Conservation (phyloP, 1,139 yeast species). For the Suhomyces wounanorum region DNA sequence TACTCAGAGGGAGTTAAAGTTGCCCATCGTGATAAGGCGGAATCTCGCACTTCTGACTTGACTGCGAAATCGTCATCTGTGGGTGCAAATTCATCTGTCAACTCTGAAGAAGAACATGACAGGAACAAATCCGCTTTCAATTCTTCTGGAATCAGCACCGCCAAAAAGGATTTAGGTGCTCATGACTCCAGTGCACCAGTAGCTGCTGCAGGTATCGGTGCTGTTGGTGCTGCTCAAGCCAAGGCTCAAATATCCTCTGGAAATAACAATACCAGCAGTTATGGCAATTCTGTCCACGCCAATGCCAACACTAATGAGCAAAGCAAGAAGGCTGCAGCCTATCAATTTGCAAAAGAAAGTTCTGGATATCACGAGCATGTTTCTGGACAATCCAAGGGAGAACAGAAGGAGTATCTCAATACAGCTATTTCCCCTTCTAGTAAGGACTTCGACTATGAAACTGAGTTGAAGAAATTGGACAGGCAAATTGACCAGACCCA, state of each 20-base stretch:
- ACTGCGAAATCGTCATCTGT: constrained; percentile 3
- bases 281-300: neutral
- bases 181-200: constrained; percentile 6
- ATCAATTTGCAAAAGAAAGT: constrained; percentile 3
- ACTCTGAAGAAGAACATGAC: constrained; percentile 29
- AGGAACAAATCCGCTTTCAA: constrained; percentile 37
- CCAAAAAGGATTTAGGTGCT: constrained; percentile 15
- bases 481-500: constrained; percentile 28
- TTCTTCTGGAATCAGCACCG: constrained; percentile 25
- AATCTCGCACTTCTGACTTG: constrained; percentile 6
- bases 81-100: constrained; percentile 13
- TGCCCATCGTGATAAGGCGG: constrained; percentile 15
- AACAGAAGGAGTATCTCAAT: constrained; percentile 8
- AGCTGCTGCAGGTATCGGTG: constrained; percentile 12
- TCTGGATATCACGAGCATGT: neutral
- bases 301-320: neutral
- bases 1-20: constrained; percentile 22
- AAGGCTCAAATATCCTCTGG: neutral
- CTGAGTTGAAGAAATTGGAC: constrained; percentile 26
- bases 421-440: constrained; percentile 22
- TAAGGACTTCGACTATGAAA: constrained; percentile 24
- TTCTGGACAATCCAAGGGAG: neutral
- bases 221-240: constrained; percentile 6
- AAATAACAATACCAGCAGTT: neutral
- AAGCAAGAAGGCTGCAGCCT: neutral